Percentiles rank a stretch among this genome's conserved stretches.
Conservation (phyloP, 257 asterid genomes). For the Petunia axillaris region DNA sequence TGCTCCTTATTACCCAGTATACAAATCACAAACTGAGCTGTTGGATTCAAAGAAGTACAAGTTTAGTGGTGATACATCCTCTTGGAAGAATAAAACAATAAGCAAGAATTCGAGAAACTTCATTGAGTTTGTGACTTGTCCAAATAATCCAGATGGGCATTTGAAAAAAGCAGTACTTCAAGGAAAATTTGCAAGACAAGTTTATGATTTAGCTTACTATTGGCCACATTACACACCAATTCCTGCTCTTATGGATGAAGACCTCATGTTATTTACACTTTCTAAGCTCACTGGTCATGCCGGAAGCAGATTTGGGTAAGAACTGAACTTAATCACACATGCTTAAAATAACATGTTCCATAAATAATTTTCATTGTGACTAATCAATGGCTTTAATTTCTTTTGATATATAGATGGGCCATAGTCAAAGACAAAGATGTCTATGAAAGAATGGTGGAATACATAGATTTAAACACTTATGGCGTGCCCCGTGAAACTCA, state of each 20-base stretch:
- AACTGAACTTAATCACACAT: not conserved
- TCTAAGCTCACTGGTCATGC: slow-evolving; percentile 33
- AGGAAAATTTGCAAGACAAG: not conserved
- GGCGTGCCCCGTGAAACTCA: slow-evolving; percentile 33
- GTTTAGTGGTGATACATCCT: slow-evolving; percentile 25
- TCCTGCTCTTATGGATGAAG: slow-evolving; percentile 27
- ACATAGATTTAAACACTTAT: slow-evolving; percentile 17
- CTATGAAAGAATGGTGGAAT: slow-evolving; percentile 17
- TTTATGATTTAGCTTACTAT: slow-evolving; percentile 34
- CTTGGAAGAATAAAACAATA: slow-evolving; percentile 11
- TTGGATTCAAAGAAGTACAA: slow-evolving; percentile 22
- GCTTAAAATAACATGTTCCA: too few species aligned
- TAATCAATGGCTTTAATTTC: not conserved
- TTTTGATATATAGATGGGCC: slow-evolving; percentile 29
- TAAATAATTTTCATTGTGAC: too few species aligned
- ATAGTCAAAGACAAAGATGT: slow-evolving; percentile 25
- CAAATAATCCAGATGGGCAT: slow-evolving; percentile 32
- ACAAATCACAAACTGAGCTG: slow-evolving; percentile 24
- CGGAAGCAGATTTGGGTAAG: slow-evolving; percentile 30
- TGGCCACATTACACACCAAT: slow-evolving; percentile 35
- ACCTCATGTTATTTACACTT: slow-evolving; percentile 34
- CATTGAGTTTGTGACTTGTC: slow-evolving; percentile 32
- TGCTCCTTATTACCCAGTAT: slow-evolving; percentile 31
- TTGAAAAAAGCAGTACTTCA: slow-evolving; percentile 23
- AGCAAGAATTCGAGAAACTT: not conserved